phyloP scores from a whole-genome alignment of 1,284 basidiomycete genomes.

The Mycena citricolor region DNA sequence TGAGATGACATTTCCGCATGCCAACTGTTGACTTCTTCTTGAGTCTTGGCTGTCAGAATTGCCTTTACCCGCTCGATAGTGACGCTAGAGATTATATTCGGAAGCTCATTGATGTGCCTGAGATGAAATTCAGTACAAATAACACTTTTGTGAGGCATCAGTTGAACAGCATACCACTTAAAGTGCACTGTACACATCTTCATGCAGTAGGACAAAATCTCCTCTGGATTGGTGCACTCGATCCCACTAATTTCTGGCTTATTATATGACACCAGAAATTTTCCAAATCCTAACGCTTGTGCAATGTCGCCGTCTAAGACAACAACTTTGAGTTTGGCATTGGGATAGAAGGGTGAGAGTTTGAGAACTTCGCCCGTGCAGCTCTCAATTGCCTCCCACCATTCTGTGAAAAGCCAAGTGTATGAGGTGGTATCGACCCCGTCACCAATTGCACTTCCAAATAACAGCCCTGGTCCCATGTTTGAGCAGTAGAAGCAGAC shows the following conservation, averaged over 20 bases:
- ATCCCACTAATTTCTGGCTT: conserved; percentile 12
- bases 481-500: no score
- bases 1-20: no score
- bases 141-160: neutral
- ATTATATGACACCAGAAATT: conserved; percentile 13
- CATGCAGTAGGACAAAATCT: conserved; percentile 18
- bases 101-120: conserved; percentile 1
- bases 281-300: conserved; percentile 22
- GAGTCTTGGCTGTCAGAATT: neutral
- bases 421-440: no score
- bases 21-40: neutral
- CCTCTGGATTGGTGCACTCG: conserved; percentile 8
- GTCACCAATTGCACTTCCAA: no score
- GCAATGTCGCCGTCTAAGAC: conserved; percentile 22
- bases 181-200: conserved; percentile 24
- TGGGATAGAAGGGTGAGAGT: conserved; percentile 17
- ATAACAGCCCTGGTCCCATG: no score
- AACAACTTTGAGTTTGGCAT: conserved; percentile 13
- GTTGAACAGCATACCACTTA: conserved; percentile 7
- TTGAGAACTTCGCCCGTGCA: conserved; percentile 16
- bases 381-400: conserved; percentile 15
- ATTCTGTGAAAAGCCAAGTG: conserved; percentile 15
- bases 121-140: neutral
- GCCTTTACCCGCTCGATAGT: neutral
- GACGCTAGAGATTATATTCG: neutral